Percentiles rank a stretch among this genome's conserved stretches.
phyloP scores from a whole-genome alignment of 257 asterid species.

The Salvia splendens region DNA sequence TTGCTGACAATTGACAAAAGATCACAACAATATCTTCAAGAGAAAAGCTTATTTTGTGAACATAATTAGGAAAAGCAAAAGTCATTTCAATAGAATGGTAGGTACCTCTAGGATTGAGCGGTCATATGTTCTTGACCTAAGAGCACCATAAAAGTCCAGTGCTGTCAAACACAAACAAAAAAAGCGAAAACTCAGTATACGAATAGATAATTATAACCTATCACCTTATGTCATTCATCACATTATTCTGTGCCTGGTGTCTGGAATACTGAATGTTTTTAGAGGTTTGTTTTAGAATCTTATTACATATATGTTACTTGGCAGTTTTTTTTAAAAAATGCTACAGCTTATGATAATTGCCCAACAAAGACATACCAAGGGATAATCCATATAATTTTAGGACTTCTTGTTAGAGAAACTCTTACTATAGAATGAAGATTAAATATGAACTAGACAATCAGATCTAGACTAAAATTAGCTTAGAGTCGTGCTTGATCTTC shows the following conservation, averaged over 20 bases:
- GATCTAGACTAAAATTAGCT: background rate
- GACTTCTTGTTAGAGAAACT: background rate
- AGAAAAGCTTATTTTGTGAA: conserved; percentile 4
- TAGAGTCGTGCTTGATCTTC: background rate
- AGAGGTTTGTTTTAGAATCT: background rate
- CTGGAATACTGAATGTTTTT: background rate
- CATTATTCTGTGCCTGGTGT: background rate
- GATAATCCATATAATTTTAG: background rate
- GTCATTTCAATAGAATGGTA: background rate
- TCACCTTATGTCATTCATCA: background rate
- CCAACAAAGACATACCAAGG: background rate
- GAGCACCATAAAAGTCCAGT: conserved; percentile 92
- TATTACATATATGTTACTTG: background rate
- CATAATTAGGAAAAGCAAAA: conserved; percentile 12
- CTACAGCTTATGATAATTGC: background rate
- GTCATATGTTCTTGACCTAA: conserved; percentile 91
- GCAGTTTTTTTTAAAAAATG: background rate
- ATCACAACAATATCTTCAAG: conserved; percentile 6
- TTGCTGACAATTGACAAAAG: background rate
- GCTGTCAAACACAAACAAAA: conserved; percentile 54
- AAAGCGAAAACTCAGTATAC: background rate
- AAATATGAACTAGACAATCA: background rate
- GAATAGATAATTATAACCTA: background rate
- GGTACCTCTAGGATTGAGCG: conserved; percentile 74
- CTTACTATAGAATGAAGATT: background rate